phyloP scores from a whole-genome alignment of 2,329 filamentous ascomycete species.

The Aspergillus jensenii region DNA sequence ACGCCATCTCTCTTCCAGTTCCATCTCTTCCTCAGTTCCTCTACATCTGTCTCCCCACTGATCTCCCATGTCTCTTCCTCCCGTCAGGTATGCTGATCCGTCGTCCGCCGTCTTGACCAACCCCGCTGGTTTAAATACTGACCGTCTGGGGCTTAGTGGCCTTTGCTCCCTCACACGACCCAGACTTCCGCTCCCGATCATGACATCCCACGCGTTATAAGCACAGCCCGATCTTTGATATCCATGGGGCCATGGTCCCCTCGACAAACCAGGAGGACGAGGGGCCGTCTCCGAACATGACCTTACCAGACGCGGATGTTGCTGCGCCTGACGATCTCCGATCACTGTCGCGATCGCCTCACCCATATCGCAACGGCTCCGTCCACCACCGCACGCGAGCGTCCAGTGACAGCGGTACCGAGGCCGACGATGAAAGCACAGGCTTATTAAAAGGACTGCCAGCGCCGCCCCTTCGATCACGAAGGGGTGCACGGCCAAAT shows the following conservation, averaged over 20 bases:
- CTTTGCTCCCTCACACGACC: slow-evolving; percentile 7
- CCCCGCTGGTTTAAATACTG: slow-evolving; percentile 6
- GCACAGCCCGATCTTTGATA: slow-evolving; percentile 8
- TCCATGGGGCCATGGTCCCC: slow-evolving; percentile 36
- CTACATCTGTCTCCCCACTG: background rate
- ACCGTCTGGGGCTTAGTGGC: slow-evolving; percentile 5
- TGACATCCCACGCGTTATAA: slow-evolving; percentile 30
- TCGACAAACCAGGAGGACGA: slow-evolving; percentile 31
- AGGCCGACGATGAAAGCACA: slow-evolving; percentile 87
- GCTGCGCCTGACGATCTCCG: slow-evolving; percentile 39
- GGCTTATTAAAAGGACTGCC: slow-evolving; percentile 77
- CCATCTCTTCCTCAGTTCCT: background rate
- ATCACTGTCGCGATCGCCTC: slow-evolving; percentile 61
- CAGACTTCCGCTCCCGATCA: slow-evolving; percentile 19
- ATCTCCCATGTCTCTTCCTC: background rate
- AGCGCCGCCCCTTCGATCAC: slow-evolving; percentile 68
- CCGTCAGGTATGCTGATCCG: slow-evolving; percentile 4
- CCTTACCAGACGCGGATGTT: slow-evolving; percentile 17
- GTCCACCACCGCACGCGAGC: slow-evolving; percentile 54
- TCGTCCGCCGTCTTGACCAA: background rate
- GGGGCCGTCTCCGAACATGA: slow-evolving; percentile 22
- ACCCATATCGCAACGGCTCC: slow-evolving; percentile 63
- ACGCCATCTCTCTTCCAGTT: background rate
- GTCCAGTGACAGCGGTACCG: slow-evolving; percentile 85
- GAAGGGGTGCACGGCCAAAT: slow-evolving; percentile 70